Evolutionary conservation across 805 yeast species (phyloP).

Genomic region (Candida maesae): DNA sequence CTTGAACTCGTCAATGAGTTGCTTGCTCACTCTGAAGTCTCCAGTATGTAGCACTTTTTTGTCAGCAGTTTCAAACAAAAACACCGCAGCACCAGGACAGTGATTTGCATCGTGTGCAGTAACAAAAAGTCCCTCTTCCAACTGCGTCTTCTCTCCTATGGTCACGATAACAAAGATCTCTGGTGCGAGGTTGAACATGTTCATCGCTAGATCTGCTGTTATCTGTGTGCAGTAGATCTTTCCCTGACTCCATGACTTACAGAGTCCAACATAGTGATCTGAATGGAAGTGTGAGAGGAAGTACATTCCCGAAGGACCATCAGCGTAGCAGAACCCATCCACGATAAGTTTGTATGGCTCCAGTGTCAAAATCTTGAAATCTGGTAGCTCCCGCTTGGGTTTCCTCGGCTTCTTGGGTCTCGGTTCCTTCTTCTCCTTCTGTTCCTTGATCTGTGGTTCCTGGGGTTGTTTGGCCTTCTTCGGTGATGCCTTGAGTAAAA

Average conservation of each 20-base stretch:
- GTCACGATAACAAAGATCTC: slow-evolving; percentile 39
- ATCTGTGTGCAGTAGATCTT: slow-evolving; percentile 67
- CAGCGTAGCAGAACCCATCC: slow-evolving; percentile 60
- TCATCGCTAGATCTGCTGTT: slow-evolving; percentile 41
- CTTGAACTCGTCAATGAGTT: slow-evolving; percentile 30
- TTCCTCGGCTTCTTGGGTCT: slow-evolving; percentile 24
- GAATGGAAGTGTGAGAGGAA: slow-evolving; percentile 84
- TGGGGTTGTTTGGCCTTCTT: slow-evolving; percentile 22
- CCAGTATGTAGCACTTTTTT: slow-evolving; percentile 75
- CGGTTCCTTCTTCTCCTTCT: slow-evolving; percentile 24
- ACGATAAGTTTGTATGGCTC: slow-evolving; percentile 44
- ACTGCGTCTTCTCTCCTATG: slow-evolving; percentile 26
- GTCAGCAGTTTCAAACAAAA: slow-evolving; percentile 50
- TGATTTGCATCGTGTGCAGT: slow-evolving; percentile 83
- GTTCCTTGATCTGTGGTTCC: slow-evolving; percentile 11
- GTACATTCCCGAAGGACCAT: slow-evolving; percentile 46
- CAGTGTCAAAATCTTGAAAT: slow-evolving; percentile 49
- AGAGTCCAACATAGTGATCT: slow-evolving; percentile 89
- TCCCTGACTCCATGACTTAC: slow-evolving; percentile 73
- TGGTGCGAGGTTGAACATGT: slow-evolving; percentile 52
- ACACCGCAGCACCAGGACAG: slow-evolving; percentile 92
- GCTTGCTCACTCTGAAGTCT: slow-evolving; percentile 72
- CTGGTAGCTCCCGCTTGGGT: slow-evolving; percentile 35
- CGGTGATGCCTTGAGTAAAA: slow-evolving; percentile 31
- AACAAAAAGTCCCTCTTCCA: slow-evolving; percentile 45